These are phyloP conservation scores for Sicyos edulis DNA, from an alignment of 306 rosid species.

Conservation along the genomic window DNA sequence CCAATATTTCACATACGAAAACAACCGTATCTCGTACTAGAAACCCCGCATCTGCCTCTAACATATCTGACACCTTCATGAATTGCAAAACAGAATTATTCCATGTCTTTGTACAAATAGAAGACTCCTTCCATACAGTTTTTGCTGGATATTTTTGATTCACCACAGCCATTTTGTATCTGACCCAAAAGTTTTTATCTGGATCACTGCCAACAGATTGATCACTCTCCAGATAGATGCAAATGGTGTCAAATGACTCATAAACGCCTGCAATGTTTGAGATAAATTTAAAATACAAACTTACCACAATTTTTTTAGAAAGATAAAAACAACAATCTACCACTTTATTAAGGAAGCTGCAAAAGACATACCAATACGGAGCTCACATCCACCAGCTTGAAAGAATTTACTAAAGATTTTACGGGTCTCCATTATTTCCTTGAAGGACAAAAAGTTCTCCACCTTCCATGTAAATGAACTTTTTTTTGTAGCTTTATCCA, in stretches of 20 bases:
- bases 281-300: conserved; percentile 3
- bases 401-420: conserved; percentile 98
- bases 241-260: conserved; percentile 96
- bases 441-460: conserved; percentile 91
- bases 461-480: conserved; percentile 99
- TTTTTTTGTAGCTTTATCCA: conserved; percentile 47
- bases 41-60: conserved; percentile 96
- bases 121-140: conserved; percentile 98
- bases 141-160: conserved; percentile 87
- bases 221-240: conserved; percentile 97
- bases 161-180: conserved; percentile 94
- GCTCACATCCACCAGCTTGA: conserved; percentile 99
- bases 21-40: conserved; percentile 91
- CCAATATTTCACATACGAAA: conserved; percentile 96
- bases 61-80: conserved; percentile 97
- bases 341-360: conserved; percentile 20
- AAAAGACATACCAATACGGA: conserved; percentile 82
- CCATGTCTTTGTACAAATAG: conserved; percentile 98
- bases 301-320: conserved; percentile 21
- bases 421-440: conserved; percentile 98
- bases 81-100: conserved; percentile 98
- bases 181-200: conserved; percentile 97
- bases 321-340: conserved; percentile 25
- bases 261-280: conserved; percentile 63
- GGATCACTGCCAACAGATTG: conserved; percentile 93